Conservation (phyloP, 768 basidiomycete species). For the Neoboletus brunneissimus region DNA sequence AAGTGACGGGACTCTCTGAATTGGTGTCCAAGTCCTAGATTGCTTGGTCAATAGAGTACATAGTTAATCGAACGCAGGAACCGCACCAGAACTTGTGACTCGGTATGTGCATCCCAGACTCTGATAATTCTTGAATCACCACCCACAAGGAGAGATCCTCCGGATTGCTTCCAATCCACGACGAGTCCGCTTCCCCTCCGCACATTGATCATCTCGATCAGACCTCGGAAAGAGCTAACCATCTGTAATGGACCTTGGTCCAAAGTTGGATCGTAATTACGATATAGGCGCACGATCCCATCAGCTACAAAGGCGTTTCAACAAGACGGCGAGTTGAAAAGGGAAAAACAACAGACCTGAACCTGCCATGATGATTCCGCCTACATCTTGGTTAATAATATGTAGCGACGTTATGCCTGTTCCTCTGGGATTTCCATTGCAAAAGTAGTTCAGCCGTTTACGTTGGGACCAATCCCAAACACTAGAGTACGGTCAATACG, state of each 20-base stretch:
- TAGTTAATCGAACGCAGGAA: neutral
- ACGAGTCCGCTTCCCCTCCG: slow-evolving; percentile 83
- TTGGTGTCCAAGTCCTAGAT: slow-evolving; percentile 84
- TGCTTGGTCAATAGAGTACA: neutral
- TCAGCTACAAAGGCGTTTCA: slow-evolving; percentile 58
- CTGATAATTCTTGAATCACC: slow-evolving; percentile 89
- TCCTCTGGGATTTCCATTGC: slow-evolving; percentile 81
- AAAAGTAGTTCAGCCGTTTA: slow-evolving; percentile 76
- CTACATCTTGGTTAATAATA: slow-evolving; percentile 94
- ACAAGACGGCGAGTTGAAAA: neutral
- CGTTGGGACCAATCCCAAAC: slow-evolving; percentile 94
- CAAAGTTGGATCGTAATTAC: slow-evolving; percentile 80
- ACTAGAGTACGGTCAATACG: slow-evolving; percentile 38
- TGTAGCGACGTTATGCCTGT: slow-evolving; percentile 85
- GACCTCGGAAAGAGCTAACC: slow-evolving; percentile 89
- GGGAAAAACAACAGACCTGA: slow-evolving; percentile 55
- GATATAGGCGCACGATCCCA: slow-evolving; percentile 86
- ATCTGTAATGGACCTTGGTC: slow-evolving; percentile 79
- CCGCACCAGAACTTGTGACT: slow-evolving; percentile 69
- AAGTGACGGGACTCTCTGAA: slow-evolving; percentile 85
- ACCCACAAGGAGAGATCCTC: slow-evolving; percentile 82
- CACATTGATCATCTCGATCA: slow-evolving; percentile 72
- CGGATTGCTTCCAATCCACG: slow-evolving; percentile 89
- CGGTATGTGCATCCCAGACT: slow-evolving; percentile 94
- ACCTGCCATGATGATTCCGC: slow-evolving; percentile 83